These are phyloP conservation scores for Xylariaceae sp. DNA, from an alignment of 2,329 filamentous ascomycete species.

Conservation along the genomic window DNA sequence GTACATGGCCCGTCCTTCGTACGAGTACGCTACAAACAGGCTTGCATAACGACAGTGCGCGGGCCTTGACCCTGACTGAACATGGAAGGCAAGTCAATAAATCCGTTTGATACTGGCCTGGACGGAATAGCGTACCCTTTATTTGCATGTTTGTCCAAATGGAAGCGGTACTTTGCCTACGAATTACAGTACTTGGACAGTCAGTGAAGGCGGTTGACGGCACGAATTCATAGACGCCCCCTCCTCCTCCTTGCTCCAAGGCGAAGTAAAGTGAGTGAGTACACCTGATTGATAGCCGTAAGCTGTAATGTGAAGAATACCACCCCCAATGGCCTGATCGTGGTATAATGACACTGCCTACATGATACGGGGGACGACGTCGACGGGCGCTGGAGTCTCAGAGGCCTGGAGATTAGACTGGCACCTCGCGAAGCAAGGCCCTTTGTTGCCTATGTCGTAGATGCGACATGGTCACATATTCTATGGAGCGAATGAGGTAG, in stretches of 20 bases:
- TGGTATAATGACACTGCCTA: not conserved
- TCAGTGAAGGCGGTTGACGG: no score
- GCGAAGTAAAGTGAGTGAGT: no score
- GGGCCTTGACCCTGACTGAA: not conserved
- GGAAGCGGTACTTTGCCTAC: no score
- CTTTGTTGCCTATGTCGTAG: not conserved
- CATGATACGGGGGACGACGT: not conserved
- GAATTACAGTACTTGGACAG: no score
- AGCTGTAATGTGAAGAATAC: not conserved
- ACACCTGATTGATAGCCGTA: not conserved
- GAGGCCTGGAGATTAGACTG: not conserved
- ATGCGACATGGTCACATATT: no score
- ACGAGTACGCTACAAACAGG: constrained; percentile 12
- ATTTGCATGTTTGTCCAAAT: not conserved
- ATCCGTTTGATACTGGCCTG: not conserved
- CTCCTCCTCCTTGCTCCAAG: not conserved
- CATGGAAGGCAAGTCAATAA: constrained; percentile 6
- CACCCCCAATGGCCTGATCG: not conserved
- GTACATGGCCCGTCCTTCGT: not conserved
- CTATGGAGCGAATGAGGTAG: no score
- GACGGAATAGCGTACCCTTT: not conserved
- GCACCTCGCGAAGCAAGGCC: not conserved
- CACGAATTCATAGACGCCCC: not conserved
- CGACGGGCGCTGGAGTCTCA: not conserved
- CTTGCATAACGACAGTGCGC: constrained; percentile 16